phyloP scores from a whole-genome alignment of 2,329 filamentous ascomycete species.

The Ceratocystis eucalypticola region DNA sequence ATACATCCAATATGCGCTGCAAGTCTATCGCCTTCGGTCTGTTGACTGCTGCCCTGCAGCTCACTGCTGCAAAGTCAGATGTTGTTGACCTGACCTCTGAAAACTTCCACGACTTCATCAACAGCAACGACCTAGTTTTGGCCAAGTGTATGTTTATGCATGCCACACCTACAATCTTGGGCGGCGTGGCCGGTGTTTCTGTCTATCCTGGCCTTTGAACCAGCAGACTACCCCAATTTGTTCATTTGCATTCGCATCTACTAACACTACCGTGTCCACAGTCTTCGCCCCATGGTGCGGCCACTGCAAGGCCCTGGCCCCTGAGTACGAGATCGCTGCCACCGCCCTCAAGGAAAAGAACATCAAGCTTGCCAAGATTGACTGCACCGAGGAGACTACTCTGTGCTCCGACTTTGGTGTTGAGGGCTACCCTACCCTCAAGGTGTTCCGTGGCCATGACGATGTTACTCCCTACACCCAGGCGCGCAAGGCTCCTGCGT shows the following conservation, averaged over 20 bases:
- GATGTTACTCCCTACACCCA: constrained; percentile 73
- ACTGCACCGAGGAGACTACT: constrained; percentile 89
- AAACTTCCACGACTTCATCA: constrained; percentile 76
- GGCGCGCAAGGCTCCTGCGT: constrained; percentile 72
- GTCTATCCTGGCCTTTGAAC: too few species aligned
- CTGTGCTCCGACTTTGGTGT: constrained; percentile 84
- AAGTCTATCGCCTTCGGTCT: constrained; percentile 41
- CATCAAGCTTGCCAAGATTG: constrained; percentile 73
- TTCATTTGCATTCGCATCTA: too few species aligned
- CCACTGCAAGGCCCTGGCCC: constrained; percentile 95
- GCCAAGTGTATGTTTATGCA: constrained; percentile 62
- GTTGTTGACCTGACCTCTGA: constrained; percentile 75
- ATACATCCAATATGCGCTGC: constrained; percentile 32
- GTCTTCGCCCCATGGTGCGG: constrained; percentile 96
- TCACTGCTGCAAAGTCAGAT: constrained; percentile 57
- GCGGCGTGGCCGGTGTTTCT: too few species aligned
- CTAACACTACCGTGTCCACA: constrained; percentile 25
- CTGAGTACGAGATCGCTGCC: constrained; percentile 79
- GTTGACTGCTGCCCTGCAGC: constrained; percentile 43
- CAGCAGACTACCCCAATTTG: too few species aligned
- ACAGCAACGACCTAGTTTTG: constrained; percentile 74
- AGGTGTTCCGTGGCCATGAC: constrained; percentile 89
- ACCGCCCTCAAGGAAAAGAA: constrained; percentile 77
- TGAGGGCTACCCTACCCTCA: constrained; percentile 95
- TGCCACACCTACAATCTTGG: too few species aligned